These are phyloP conservation scores for Yarrowia sp. DNA, from an alignment of 805 yeast species.

Conservation along the genomic window DNA sequence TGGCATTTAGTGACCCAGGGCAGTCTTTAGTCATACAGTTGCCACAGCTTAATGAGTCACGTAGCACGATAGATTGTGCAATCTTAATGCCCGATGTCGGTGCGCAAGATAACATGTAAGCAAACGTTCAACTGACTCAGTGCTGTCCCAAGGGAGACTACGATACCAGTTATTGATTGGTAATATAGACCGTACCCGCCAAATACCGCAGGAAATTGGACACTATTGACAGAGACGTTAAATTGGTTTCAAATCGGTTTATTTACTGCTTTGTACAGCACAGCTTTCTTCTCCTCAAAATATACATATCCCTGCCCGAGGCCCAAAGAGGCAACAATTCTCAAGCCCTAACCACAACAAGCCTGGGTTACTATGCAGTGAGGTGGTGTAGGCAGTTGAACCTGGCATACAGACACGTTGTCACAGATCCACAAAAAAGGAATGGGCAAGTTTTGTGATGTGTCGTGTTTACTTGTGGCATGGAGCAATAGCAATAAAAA, in stretches of 20 bases:
- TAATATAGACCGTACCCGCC: no score
- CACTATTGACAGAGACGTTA: no score
- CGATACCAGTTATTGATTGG: no score
- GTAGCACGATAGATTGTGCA: slow-evolving; percentile 6
- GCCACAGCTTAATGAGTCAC: slow-evolving; percentile 12
- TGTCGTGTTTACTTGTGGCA: background rate
- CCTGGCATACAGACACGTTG: background rate
- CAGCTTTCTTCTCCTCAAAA: background rate
- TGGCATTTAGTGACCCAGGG: background rate
- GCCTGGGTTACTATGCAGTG: background rate
- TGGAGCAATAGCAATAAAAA: background rate
- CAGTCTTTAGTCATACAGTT: background rate
- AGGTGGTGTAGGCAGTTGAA: background rate
- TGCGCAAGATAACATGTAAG: background rate
- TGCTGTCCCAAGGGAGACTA: no score
- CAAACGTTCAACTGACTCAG: slow-evolving; percentile 10
- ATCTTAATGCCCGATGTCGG: background rate
- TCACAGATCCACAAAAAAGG: slow-evolving; percentile 9
- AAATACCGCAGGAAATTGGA: no score
- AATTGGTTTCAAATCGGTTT: background rate
- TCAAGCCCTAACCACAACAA: background rate
- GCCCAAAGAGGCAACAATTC: slow-evolving; percentile 5
- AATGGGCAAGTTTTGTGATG: background rate
- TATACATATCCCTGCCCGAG: slow-evolving; percentile 1
- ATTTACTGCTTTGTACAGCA: background rate